These are phyloP conservation scores for Hygrocybe coccinea DNA, from an alignment of 768 basidiomycete species.

Conservation along the genomic window DNA sequence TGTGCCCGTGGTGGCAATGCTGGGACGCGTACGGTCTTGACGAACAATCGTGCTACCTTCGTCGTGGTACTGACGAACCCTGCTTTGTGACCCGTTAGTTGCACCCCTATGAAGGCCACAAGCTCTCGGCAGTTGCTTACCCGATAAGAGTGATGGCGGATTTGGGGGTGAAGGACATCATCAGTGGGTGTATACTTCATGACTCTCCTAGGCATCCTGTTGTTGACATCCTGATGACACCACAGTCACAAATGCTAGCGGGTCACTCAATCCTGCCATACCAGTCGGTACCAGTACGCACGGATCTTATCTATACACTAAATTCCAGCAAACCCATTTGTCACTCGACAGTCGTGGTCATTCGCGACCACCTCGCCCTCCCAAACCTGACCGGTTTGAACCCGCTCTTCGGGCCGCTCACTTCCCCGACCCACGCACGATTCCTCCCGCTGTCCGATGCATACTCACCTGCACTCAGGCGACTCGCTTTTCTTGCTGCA, in stretches of 20 bases:
- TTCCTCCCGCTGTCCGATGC: constrained; percentile 84
- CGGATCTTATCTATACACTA: background rate
- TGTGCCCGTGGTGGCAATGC: constrained; percentile 85
- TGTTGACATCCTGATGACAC: background rate
- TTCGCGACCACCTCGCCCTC: constrained; percentile 81
- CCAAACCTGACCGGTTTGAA: constrained; percentile 75
- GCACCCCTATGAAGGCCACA: constrained; percentile 82
- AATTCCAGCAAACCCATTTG: constrained; percentile 11
- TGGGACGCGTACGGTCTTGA: constrained; percentile 60
- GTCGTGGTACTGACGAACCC: background rate
- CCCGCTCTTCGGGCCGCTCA: constrained; percentile 69
- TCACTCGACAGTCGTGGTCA: constrained; percentile 58
- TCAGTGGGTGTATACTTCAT: constrained; percentile 49
- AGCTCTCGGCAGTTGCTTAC: constrained; percentile 62
- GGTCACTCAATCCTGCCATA: constrained; percentile 67
- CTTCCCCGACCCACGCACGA: constrained; percentile 55
- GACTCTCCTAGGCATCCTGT: background rate
- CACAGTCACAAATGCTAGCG: constrained; percentile 84
- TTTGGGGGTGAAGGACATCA: constrained; percentile 68
- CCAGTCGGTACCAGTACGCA: constrained; percentile 75
- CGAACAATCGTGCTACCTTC: too few relatives aligned
- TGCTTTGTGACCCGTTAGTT: constrained; percentile 45
- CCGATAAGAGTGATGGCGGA: constrained; percentile 76
- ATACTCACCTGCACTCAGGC: constrained; percentile 69
- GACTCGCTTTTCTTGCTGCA: constrained; percentile 66